phyloP scores from a whole-genome alignment of 1,284 basidiomycete species.

The Trametes polyzona region DNA sequence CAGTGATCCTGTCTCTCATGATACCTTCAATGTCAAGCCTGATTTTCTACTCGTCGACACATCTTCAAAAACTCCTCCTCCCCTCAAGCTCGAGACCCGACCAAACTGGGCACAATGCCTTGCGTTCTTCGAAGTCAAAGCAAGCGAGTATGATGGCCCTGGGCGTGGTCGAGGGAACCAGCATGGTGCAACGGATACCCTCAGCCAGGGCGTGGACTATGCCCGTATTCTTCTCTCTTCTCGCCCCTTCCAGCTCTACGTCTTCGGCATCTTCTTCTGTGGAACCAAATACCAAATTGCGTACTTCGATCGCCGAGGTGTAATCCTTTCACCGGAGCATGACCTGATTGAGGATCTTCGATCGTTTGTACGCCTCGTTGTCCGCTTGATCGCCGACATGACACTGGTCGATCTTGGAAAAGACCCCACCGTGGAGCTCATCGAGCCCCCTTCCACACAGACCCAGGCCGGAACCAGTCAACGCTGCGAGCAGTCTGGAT shows the following conservation, averaged over 20 bases:
- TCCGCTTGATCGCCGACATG: background rate
- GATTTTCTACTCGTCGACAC: no score
- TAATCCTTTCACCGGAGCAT: background rate
- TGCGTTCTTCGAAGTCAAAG: background rate
- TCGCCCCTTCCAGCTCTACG: constrained; percentile 2
- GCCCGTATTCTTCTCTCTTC: background rate
- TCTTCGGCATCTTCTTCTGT: background rate
- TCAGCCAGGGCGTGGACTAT: background rate
- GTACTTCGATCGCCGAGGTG: background rate
- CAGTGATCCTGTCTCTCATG: no score
- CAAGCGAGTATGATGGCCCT: no score
- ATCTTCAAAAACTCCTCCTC: no score
- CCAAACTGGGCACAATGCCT: no score
- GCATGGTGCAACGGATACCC: background rate
- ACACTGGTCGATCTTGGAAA: background rate
- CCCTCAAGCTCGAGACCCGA: no score
- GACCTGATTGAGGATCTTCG: background rate
- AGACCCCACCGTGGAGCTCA: background rate
- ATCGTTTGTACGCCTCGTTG: background rate
- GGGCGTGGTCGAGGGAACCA: no score
- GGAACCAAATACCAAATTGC: background rate
- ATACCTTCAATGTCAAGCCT: no score
- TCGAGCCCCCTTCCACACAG: no score
- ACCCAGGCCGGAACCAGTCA: background rate
- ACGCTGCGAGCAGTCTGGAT: no score